Evolutionary conservation across 768 basidiomycete species (phyloP), one percentile per base, ranked within the genome.

Genomic region (Cytidiella melzeri): DNA sequence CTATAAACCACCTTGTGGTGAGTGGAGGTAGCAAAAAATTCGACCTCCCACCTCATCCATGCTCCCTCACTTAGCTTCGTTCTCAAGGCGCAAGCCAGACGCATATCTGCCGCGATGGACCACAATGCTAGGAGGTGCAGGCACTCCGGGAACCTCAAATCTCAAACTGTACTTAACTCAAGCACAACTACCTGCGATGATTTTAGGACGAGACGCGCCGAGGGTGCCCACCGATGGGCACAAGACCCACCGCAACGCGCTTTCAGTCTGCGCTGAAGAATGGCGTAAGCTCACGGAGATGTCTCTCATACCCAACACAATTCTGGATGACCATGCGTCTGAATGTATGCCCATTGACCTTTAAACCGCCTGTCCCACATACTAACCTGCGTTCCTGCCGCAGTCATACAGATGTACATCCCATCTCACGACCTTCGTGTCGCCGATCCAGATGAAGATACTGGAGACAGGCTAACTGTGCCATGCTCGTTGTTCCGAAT

Each of bases 211-310:
- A 9, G 36, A 21, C 0, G 41, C 48, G 15, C 56, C 58, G 10
- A 36, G 21, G 21, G 12, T 57, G 20, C 60, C 60, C 2, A 40
- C 52, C 13, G 56, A 60, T 20, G 62, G 64, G 19, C 53, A 59
- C 52, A 75, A 73, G 61, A 75, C 72, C 56, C 75, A 78, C 58
- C 42, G 58, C 43, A 79, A 79, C 54, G 47, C 59, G 24, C 64
- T 64, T 2, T 41, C 48, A 4, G 63, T 80, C 46, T 69, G 67
- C 20, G 73, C 76, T 9, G 75, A 79, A 46, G 52, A 61, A 9
- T 77, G 76, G 64, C 70, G 83, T 53, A 69, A 66, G 48, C 64
- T 87, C n/a, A 76, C 79, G 56, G 61, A 58, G 21, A 77, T 82
- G 18, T 67, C 72, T 25, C 51, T 53, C 7, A 59, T 77, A 46